Evolutionary conservation across 768 basidiomycete genomes (phyloP).

Genomic region (Bullera alba): DNA sequence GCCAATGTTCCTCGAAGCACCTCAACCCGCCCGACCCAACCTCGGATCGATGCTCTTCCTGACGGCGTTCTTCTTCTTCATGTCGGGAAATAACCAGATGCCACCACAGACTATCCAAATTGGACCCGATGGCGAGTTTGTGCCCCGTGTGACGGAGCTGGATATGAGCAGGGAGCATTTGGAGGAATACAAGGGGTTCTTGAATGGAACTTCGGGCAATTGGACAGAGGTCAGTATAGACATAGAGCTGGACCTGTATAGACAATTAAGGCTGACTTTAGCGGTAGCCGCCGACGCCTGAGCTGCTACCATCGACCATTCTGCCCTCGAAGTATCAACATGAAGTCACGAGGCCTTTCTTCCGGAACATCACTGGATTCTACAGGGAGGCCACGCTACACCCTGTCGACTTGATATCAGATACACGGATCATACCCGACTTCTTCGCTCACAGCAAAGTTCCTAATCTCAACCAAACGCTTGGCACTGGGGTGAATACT

Average conservation of each 20-base stretch:
- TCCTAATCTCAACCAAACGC: not conserved
- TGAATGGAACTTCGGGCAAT: conserved; percentile 34
- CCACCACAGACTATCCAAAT: conserved; percentile 11
- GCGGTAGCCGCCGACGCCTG: conserved; percentile 26
- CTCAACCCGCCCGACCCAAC: not conserved
- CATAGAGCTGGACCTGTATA: not conserved
- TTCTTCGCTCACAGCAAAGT: conserved; percentile 6
- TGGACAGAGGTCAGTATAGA: conserved; percentile 28
- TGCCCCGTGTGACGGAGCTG: conserved; percentile 22
- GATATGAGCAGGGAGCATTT: conserved; percentile 18
- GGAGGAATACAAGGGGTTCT: conserved; percentile 27
- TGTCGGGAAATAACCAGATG: conserved; percentile 27
- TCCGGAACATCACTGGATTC: conserved; percentile 42
- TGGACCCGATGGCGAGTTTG: conserved; percentile 31
- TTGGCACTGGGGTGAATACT: too few relatives aligned
- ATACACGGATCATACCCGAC: conserved; percentile 1
- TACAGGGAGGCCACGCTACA: conserved; percentile 31
- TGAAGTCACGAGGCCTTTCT: conserved; percentile 7
- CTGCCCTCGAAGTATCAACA: conserved; percentile 14
- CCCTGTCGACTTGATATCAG: conserved; percentile 15
- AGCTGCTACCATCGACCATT: conserved; percentile 10
- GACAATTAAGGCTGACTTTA: conserved; percentile 6
- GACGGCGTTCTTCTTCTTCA: conserved; percentile 45
- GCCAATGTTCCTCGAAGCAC: not conserved
- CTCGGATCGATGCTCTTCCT: conserved; percentile 40